These are phyloP conservation scores for Graphilbum ipis-grandicollis DNA, from an alignment of 2,329 filamentous ascomycete species.

Conservation along the genomic window DNA sequence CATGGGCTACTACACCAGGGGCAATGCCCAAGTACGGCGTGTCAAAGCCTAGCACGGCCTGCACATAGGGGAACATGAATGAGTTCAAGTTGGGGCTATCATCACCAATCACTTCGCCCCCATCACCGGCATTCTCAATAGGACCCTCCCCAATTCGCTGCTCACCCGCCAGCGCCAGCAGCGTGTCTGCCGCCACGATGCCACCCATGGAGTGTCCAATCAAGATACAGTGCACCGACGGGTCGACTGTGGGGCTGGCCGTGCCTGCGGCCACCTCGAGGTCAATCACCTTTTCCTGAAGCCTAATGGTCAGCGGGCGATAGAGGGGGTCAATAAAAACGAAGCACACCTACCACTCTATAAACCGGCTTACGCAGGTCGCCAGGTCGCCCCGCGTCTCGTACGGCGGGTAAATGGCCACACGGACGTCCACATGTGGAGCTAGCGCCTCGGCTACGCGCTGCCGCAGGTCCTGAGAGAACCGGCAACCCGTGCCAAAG, in stretches of 20 bases:
- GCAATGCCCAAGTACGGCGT: conserved; percentile 78
- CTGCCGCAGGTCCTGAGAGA: conserved; percentile 53
- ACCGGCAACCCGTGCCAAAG: conserved; percentile 47
- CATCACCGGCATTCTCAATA: too few relatives aligned
- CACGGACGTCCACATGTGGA: conserved; percentile 50
- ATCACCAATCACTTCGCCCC: too few relatives aligned
- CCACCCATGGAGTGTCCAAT: conserved; percentile 85
- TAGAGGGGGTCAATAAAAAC: not conserved
- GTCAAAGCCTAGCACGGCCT: conserved; percentile 82
- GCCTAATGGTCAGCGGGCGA: conserved; percentile 28
- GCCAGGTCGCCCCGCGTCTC: conserved; percentile 65
- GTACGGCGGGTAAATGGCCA: conserved; percentile 61
- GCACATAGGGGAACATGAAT: conserved; percentile 87
- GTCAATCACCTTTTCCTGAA: conserved; percentile 85
- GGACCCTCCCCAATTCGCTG: conserved; percentile 26
- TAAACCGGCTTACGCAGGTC: conserved; percentile 54
- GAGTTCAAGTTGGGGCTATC: conserved; percentile 36
- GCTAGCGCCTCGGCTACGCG: conserved; percentile 45
- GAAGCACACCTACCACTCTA: conserved; percentile 43
- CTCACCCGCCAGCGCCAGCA: conserved; percentile 51
- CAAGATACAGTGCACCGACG: conserved; percentile 65
- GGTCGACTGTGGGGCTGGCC: conserved; percentile 69
- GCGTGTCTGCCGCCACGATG: conserved; percentile 81
- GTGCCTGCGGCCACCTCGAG: conserved; percentile 71
- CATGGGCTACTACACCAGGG: conserved; percentile 68